These are phyloP conservation scores for Penicillium tannophilum DNA, from an alignment of 495 filamentous ascomycete species.

Conservation along the genomic window DNA sequence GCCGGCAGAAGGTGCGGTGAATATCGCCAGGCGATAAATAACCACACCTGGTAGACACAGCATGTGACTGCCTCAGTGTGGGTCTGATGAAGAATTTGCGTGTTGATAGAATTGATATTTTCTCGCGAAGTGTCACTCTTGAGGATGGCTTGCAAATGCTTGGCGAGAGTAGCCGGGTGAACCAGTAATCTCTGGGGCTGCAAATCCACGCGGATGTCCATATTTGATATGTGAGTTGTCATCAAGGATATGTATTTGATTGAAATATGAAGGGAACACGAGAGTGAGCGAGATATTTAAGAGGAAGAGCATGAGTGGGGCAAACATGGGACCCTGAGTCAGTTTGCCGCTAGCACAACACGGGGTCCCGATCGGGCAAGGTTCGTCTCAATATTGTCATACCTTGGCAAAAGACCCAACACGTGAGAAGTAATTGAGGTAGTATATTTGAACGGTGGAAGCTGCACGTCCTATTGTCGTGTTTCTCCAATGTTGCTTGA, in stretches of 20 bases:
- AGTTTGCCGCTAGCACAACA: neutral
- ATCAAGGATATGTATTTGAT: too few species aligned
- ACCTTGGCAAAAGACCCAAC: too few species aligned
- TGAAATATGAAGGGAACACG: too few species aligned
- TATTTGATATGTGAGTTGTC: neutral
- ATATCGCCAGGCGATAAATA: neutral
- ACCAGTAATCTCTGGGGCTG: slow-evolving; percentile 1
- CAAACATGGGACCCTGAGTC: too few species aligned
- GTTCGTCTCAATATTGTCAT: neutral
- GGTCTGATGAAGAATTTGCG: neutral
- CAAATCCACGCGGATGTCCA: neutral
- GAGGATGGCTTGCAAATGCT: neutral
- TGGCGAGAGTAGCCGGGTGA: neutral
- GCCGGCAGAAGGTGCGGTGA: neutral
- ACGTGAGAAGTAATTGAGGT: too few species aligned
- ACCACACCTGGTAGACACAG: neutral
- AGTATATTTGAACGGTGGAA: too few species aligned
- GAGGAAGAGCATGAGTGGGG: too few species aligned
- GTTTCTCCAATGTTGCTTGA: too few species aligned
- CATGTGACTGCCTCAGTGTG: neutral
- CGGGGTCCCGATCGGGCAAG: neutral
- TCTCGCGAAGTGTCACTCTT: neutral
- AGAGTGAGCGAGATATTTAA: too few species aligned
- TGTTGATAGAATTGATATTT: neutral
- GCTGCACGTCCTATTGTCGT: too few species aligned